Conservation (phyloP, 257 asterid species). For the Gentiana macrophylla region DNA sequence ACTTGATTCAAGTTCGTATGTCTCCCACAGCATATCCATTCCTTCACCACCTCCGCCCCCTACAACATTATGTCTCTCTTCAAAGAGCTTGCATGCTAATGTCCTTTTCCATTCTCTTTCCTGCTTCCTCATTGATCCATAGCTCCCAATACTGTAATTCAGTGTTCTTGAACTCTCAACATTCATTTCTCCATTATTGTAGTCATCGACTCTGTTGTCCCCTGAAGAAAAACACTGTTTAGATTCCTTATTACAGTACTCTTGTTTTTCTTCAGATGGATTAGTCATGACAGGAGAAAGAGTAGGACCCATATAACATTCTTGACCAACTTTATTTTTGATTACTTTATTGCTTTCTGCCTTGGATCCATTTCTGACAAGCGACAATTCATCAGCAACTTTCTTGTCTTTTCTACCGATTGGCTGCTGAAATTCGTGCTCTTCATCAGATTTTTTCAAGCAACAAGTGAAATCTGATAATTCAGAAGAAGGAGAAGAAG, state of each 20-base stretch:
- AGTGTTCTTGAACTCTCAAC: conserved; percentile 15
- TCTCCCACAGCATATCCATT: conserved; percentile 89
- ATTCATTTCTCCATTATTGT: conserved; percentile 1
- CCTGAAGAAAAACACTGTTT: conserved; percentile 13
- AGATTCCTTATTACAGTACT: conserved; percentile 15
- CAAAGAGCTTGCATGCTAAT: conserved; percentile 68
- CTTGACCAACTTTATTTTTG: neutral
- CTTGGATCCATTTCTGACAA: conserved; percentile 30
- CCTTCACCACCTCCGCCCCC: conserved; percentile 44
- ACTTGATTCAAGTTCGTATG: conserved; percentile 38
- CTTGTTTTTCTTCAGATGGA: no score
- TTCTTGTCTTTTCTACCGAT: conserved; percentile 14
- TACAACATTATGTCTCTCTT: conserved; percentile 41
- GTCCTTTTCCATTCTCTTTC: conserved; percentile 85
- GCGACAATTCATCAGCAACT: conserved; percentile 10
- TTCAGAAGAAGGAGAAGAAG: no score
- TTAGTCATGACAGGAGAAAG: no score
- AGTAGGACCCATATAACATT: no score
- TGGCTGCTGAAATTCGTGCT: conserved; percentile 15
- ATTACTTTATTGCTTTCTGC: conserved; percentile 10
- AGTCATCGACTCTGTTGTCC: neutral
- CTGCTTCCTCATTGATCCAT: conserved; percentile 58
- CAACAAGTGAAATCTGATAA: neutral
- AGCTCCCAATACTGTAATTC: conserved; percentile 20
- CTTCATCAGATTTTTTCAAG: conserved; percentile 8